A percentile compares a stretch with the other conserved stretches of the same genome.
phyloP scores from a whole-genome alignment of 2,329 filamentous ascomycete species.

The Ascochyta pisi region DNA sequence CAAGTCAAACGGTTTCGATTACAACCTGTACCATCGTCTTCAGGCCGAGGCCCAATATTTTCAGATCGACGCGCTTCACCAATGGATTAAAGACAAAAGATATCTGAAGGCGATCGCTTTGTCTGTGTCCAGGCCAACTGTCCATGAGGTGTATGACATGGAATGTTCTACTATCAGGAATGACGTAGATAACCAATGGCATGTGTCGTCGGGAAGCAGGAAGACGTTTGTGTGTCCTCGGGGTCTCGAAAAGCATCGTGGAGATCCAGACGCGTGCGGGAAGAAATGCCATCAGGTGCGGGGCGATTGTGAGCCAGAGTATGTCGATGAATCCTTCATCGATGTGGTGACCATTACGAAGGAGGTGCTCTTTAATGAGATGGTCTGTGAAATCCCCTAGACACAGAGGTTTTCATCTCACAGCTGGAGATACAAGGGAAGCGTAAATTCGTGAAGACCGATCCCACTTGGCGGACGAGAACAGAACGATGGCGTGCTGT shows the following conservation, averaged over 20 bases:
- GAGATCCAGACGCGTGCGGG: constrained; percentile 14
- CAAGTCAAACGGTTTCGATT: constrained; percentile 39
- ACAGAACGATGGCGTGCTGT: no score
- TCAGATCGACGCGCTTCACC: constrained; percentile 34
- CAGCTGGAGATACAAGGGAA: no score
- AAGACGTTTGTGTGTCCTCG: constrained; percentile 28
- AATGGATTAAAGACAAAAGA: constrained; percentile 39
- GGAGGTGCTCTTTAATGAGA: constrained; percentile 13
- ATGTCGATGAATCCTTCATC: constrained; percentile 17
- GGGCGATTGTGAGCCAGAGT: background rate
- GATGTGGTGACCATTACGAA: constrained; percentile 19
- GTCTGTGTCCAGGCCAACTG: no score
- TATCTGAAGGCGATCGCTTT: constrained; percentile 30
- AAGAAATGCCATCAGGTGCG: constrained; percentile 4
- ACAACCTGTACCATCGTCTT: constrained; percentile 42
- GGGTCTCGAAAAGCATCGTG: constrained; percentile 15
- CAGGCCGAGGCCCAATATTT: constrained; percentile 47
- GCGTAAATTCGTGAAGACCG: no score
- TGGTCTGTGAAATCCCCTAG: constrained; percentile 6
- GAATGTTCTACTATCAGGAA: no score
- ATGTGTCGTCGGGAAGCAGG: background rate
- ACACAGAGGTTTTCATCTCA: background rate
- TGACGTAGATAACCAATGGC: constrained; percentile 1
- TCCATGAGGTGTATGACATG: no score
- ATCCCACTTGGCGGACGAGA: no score